phyloP scores from a whole-genome alignment of 2,329 filamentous ascomycete genomes.

The Colletotrichum sp. region DNA sequence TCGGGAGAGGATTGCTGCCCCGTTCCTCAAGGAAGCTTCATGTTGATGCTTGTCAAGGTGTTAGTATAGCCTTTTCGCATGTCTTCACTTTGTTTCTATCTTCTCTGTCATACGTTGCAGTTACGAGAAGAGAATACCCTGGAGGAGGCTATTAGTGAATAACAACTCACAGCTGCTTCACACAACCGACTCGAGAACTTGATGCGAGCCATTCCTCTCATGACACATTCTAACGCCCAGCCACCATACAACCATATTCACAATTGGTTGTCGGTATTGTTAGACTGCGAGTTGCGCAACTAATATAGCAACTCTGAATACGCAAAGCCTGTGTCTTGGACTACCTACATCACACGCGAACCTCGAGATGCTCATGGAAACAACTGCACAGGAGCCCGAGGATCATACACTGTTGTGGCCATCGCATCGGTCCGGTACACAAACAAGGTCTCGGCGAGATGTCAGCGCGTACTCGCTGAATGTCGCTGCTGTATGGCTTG shows the following conservation, averaged over 20 bases:
- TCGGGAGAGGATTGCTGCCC: neutral
- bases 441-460: no score
- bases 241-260: neutral
- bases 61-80: neutral
- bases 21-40: neutral
- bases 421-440: no score
- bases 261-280: neutral
- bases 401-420: neutral
- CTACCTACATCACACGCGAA: no score
- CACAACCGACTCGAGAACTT: neutral
- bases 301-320: neutral
- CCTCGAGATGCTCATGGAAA: no score
- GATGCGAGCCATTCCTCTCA: neutral
- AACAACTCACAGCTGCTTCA: neutral
- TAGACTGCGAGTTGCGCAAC: neutral
- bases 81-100: neutral
- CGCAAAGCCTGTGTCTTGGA: neutral
- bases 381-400: accelerated
- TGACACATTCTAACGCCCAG: neutral
- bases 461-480: no score
- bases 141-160: neutral
- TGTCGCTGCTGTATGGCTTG: no score
- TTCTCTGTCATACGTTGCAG: neutral
- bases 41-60: neutral
- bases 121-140: accelerated